phyloP scores from a whole-genome alignment of 148 eudicot species.

The Rhododendron ovatum region DNA sequence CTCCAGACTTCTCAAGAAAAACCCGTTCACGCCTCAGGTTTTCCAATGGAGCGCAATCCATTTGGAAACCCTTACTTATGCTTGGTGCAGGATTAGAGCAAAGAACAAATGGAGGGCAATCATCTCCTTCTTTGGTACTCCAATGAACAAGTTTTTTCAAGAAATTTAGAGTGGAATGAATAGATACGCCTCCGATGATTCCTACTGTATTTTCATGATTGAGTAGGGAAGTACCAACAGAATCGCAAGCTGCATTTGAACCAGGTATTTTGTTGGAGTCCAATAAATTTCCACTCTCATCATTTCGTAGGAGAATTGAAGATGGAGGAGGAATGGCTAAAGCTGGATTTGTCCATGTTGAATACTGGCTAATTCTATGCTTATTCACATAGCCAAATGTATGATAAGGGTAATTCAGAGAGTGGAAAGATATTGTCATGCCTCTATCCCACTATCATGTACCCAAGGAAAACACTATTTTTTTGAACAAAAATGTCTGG shows the following conservation, averaged over 20 bases:
- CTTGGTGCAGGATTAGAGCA: slow-evolving; percentile 53
- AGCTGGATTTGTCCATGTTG: slow-evolving; percentile 19
- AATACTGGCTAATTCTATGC: slow-evolving; percentile 10
- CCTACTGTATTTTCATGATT: slow-evolving; percentile 50
- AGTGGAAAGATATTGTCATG: slow-evolving; percentile 21
- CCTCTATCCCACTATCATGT: not conserved
- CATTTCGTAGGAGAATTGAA: slow-evolving; percentile 17
- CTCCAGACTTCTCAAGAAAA: slow-evolving; percentile 70
- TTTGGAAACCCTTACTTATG: slow-evolving; percentile 18
- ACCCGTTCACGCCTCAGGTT: slow-evolving; percentile 45
- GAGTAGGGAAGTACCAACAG: slow-evolving; percentile 22
- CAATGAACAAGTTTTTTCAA: slow-evolving; percentile 43
- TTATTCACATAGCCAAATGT: slow-evolving; percentile 16
- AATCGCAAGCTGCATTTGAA: slow-evolving; percentile 1
- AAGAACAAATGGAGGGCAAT: slow-evolving; percentile 49
- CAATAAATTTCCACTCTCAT: slow-evolving; percentile 15
- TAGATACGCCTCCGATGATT: slow-evolving; percentile 57
- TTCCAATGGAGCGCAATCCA: slow-evolving; percentile 32
- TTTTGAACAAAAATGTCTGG: not conserved
- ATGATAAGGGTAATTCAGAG: slow-evolving; percentile 22
- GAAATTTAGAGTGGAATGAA: slow-evolving; percentile 42
- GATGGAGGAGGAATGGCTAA: slow-evolving; percentile 20
- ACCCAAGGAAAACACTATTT: not conserved
- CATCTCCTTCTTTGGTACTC: slow-evolving; percentile 36
- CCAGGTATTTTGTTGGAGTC: slow-evolving; percentile 20